These are phyloP conservation scores for Chlorella sp. DNA, from an alignment of 139 green algal species.

Conservation along the genomic window DNA sequence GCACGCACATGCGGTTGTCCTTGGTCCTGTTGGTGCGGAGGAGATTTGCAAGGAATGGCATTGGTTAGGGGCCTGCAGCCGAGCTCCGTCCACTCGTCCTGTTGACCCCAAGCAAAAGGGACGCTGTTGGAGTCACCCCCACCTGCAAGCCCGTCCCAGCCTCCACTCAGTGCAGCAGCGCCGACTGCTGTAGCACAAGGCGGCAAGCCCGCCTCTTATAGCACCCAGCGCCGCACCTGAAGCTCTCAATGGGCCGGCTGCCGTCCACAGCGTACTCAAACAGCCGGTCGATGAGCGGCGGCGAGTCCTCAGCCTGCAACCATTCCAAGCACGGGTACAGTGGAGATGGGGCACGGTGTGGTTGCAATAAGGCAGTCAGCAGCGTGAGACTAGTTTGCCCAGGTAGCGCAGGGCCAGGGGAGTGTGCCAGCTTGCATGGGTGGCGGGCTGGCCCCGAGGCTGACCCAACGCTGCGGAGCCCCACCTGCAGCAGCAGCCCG, in stretches of 20 bases:
- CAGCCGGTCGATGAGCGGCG: conserved; percentile 62
- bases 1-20: conserved; percentile 61
- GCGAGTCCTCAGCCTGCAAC: conserved; percentile 63
- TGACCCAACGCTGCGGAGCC: conserved; percentile 66
- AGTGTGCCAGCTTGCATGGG: conserved; percentile 43
- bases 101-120: too few relatives aligned
- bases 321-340: too few relatives aligned
- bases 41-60: neutral
- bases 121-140: too few relatives aligned
- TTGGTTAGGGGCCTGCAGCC: too few relatives aligned
- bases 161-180: neutral
- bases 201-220: neutral
- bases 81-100: too few relatives aligned
- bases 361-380: too few relatives aligned
- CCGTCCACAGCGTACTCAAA: conserved; percentile 48
- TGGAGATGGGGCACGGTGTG: too few relatives aligned
- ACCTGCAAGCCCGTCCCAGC: too few relatives aligned
- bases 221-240: conserved; percentile 25
- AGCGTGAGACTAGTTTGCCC: too few relatives aligned
- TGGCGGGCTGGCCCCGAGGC: conserved; percentile 30
- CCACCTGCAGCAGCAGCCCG: conserved; percentile 56
- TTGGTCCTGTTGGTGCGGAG: conserved; percentile 14
- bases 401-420: too few relatives aligned
- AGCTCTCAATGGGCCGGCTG: conserved; percentile 47
- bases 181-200: neutral